Evolutionary conservation across 2,329 filamentous ascomycete genomes (phyloP).

Genomic region (Verticillium nubilum): DNA sequence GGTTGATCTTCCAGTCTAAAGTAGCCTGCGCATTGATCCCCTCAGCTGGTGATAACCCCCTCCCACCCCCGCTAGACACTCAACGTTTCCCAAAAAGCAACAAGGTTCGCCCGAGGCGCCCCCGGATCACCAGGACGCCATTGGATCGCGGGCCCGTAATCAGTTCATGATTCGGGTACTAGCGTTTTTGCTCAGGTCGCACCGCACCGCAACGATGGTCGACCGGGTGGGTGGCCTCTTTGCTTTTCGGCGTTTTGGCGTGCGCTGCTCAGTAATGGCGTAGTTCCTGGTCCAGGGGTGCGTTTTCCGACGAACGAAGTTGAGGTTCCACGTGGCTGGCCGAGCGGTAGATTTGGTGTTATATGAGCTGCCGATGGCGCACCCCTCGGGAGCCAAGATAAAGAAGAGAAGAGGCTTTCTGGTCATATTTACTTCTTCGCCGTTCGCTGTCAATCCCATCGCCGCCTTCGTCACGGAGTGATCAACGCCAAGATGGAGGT

Average conservation of each 20-base stretch:
- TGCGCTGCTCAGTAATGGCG: neutral
- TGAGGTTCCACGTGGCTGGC: neutral
- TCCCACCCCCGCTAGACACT: neutral
- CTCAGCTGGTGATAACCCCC: neutral
- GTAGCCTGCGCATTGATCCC: neutral
- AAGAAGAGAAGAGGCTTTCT: neutral
- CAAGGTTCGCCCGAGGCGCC: neutral
- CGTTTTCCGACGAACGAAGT: neutral
- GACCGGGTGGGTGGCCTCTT: neutral
- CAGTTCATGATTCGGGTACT: neutral
- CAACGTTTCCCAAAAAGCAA: neutral
- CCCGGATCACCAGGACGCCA: neutral
- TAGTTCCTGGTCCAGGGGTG: neutral
- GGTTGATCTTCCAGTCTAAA: neutral
- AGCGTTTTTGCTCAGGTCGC: neutral
- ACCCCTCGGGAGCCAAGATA: neutral
- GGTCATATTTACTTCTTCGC: neutral
- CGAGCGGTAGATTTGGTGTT: neutral
- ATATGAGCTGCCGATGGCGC: neutral
- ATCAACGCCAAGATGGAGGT: slow-evolving; percentile 8
- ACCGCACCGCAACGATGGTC: neutral
- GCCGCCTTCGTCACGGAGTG: neutral
- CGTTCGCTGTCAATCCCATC: neutral
- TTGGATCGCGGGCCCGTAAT: neutral
- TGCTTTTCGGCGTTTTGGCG: neutral